These are phyloP conservation scores for Solanum bulbocastanum DNA, from an alignment of 257 asterid species.

Conservation along the genomic window DNA sequence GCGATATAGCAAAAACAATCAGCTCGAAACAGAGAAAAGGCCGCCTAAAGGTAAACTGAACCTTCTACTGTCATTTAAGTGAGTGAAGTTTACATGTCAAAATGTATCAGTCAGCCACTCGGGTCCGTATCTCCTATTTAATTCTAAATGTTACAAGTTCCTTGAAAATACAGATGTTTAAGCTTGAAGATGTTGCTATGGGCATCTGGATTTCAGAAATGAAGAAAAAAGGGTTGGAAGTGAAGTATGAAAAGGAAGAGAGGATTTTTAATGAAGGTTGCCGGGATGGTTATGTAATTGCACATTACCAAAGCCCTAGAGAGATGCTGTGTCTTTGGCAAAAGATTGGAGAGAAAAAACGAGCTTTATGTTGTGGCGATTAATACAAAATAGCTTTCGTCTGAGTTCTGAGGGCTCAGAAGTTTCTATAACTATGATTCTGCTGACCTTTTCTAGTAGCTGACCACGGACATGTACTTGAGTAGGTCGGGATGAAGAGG, in stretches of 20 bases:
- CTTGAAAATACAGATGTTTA: constrained; percentile 54
- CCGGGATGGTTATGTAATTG: constrained; percentile 68
- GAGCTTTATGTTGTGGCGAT: constrained; percentile 65
- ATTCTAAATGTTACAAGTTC: background rate
- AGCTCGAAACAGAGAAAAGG: constrained; percentile 53
- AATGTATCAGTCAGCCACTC: background rate
- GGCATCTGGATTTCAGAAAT: constrained; percentile 91
- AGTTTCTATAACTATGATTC: background rate
- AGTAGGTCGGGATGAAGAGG: background rate
- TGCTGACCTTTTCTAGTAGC: background rate
- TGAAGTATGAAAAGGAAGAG: constrained; percentile 65
- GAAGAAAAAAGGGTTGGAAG: constrained; percentile 56
- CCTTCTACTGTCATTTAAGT: background rate
- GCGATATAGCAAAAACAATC: constrained; percentile 65
- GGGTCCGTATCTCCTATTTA: background rate
- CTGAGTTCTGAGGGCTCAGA: background rate
- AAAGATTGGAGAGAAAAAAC: constrained; percentile 66
- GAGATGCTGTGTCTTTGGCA: constrained; percentile 95
- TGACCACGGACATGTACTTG: background rate
- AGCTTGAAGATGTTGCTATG: constrained; percentile 96
- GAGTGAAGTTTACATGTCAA: background rate
- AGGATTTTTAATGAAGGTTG: constrained; percentile 78
- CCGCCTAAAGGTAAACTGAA: constrained; percentile 48
- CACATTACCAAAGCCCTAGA: constrained; percentile 89
- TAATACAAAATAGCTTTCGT: constrained; percentile 4